Evolutionary conservation across 257 asterid genomes (phyloP), one percentile per base, ranked within the genome.

Genomic region (Linaria vulgaris): DNA sequence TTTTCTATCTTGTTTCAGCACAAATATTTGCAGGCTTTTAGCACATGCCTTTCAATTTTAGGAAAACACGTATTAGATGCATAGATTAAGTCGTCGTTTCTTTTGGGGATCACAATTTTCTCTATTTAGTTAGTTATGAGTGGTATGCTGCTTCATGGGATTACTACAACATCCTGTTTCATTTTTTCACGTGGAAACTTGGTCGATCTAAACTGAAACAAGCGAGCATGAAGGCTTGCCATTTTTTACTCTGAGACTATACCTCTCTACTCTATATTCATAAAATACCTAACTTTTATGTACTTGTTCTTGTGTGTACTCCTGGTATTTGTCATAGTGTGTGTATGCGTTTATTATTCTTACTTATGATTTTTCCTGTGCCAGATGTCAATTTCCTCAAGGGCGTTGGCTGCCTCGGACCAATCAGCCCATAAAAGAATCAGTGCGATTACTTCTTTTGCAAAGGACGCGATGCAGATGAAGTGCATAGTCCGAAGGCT

Each of bases 391-490:
- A 55, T 23, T 66, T 52, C 64, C 63, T 58, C 75, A n/a, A 74
- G 66, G 67, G 67, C 73, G 22, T 51, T 72, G 57, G 71, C 44
- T 56, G 23, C 72, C 64, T 69, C 75, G 7, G 72, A 63, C 60
- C 72, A 69, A 11, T 22, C 77, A 61, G 46, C 69, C 22, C 31
- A 9, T 49, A 54, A 27, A 50, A 69, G 58, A 12, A 61, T n/a
- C 17, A 70, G 71, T 74, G 82, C 69, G 66, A 69, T 49, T 67
- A 51, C 52, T 53, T 23, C 66, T 39, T 63, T 56, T 49, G 47
- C 70, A 12, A 70, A 56, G 60, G 73, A 72, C 49, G 79, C 37
- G 13, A 24, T 55, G 68, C 78, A 63, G 68, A 80, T 66, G 79
- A 76, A 68, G 17, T 27, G 23, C 56, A 63, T 59, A 51, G 15